These are phyloP conservation scores for Pythium brassicae DNA, from an alignment of 352 stramenopile species.

Conservation along the genomic window DNA sequence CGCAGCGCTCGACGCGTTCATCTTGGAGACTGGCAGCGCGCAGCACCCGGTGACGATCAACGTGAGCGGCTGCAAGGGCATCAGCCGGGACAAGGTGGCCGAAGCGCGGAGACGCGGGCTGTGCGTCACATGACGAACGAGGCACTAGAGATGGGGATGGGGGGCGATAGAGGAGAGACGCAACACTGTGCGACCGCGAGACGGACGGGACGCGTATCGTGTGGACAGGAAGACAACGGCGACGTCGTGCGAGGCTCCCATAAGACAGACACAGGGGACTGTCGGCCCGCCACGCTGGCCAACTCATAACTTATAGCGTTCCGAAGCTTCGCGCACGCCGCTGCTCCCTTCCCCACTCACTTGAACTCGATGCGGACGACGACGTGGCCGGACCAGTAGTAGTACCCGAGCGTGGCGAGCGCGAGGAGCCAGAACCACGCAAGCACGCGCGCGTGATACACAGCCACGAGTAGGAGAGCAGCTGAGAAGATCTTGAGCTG, in stretches of 20 bases:
- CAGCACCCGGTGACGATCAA: slow-evolving; percentile 31
- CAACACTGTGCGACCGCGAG: too few relatives aligned
- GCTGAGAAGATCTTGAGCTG: slow-evolving; percentile 34
- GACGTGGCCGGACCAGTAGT: slow-evolving; percentile 51
- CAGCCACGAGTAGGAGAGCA: slow-evolving; percentile 12
- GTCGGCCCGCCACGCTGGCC: background rate
- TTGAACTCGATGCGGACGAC: slow-evolving; percentile 22
- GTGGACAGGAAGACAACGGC: background rate
- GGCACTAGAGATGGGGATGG: background rate
- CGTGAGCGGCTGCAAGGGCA: slow-evolving; percentile 68
- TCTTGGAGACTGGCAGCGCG: slow-evolving; percentile 11
- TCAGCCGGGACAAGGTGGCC: slow-evolving; percentile 32
- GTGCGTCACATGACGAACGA: slow-evolving; percentile 18
- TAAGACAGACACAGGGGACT: background rate
- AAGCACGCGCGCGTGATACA: slow-evolving; percentile 31
- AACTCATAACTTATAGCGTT: background rate
- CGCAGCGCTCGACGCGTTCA: slow-evolving; percentile 51
- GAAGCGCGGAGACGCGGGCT: slow-evolving; percentile 29
- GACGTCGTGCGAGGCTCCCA: background rate
- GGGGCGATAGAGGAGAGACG: background rate
- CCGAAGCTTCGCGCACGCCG: background rate
- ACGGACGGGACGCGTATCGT: too few relatives aligned
- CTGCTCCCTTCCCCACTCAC: slow-evolving; percentile 1
- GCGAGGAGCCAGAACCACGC: slow-evolving; percentile 39
- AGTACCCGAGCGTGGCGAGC: slow-evolving; percentile 22